Evolutionary conservation across 2,329 filamentous ascomycete species (phyloP), one percentile per base, ranked within the genome.

Genomic region (Septoria petroselini): DNA sequence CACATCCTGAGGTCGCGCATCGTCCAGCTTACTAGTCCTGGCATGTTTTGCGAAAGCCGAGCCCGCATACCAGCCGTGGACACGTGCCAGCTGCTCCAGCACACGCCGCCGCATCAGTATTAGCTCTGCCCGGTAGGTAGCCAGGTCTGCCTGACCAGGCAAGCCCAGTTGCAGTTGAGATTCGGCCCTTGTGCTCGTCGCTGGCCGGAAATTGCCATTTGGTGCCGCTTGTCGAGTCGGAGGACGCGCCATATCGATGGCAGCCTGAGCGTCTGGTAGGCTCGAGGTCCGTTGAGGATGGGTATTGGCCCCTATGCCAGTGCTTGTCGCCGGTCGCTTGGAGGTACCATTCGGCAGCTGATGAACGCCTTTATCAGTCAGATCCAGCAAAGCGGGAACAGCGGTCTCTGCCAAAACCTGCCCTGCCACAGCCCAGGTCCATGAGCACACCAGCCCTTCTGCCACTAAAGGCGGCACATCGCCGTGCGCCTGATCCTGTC

Each of bases 101-200:
- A 93, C 80, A 55, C 87, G 88, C 48, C 91, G 79, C 7, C 89
- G 91, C 33, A 95, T 72, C 48, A 88, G 74, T 53, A 89, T 85
- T 2, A 97, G 76, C 62, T 95, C 89, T 4, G 88, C 91, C 61
- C 91, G 80, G 53, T 83, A 82, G 37, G 88, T 87, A 29, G 91
- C 88, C 18, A 97, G 74, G 47, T 94, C 86, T 64, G 94, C 86
- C 0, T 91, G 73, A 0, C 91, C 65, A 23, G 68, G 65, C 11
- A 65, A 52, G 14, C 58, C 61, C 12, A 41, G 48, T 3, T 45
- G 39, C 18, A 55, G 53, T 14, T 40, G 33, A 3, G 23, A 38
- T 3, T 58, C 57, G 1, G 41, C 29, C 9, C 49, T 55, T 17
- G 60, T 48, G 21, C 52, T 58, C 17, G 53, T 50, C 3, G 55